Evolutionary conservation across 2,329 filamentous ascomycete genomes (phyloP).

Genomic region (Aspergillus hortae): DNA sequence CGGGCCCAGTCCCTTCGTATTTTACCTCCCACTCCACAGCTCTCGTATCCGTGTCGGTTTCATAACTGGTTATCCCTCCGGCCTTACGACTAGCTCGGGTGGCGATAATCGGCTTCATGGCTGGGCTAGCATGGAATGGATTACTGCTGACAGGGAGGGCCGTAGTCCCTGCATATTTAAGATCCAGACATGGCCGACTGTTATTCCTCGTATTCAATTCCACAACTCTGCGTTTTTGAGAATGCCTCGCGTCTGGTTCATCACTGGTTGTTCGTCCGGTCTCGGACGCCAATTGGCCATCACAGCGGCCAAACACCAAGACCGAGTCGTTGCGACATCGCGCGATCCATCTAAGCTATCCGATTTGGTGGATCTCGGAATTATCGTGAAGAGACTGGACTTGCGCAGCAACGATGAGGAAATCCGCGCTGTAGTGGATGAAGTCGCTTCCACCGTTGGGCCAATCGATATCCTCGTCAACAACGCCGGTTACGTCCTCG

Average conservation of each 20-base stretch:
- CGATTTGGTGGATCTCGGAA: not conserved
- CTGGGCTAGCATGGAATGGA: no score
- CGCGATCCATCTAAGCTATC: slow-evolving; percentile 30
- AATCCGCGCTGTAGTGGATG: not conserved
- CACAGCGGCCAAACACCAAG: slow-evolving; percentile 43
- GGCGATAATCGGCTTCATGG: no score
- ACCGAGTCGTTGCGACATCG: slow-evolving; percentile 51
- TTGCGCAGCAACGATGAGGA: not conserved
- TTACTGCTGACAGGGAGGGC: no score
- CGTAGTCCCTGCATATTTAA: no score
- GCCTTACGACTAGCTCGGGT: no score
- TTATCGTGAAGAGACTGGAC: slow-evolving; percentile 4
- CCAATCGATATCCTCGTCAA: slow-evolving; percentile 49
- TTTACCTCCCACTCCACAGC: no score
- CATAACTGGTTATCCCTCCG: no score
- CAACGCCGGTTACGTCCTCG: slow-evolving; percentile 35
- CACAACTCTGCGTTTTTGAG: no score
- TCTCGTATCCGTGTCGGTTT: no score
- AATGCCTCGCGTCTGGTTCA: slow-evolving; percentile 26
- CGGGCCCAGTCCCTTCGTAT: no score
- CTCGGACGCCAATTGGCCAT: slow-evolving; percentile 49
- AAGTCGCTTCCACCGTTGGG: not conserved
- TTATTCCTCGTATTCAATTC: no score
- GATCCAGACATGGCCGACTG: no score
- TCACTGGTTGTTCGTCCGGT: slow-evolving; percentile 51